Evolutionary conservation across 2,329 filamentous ascomycete species (phyloP), one percentile per base, ranked within the genome.

Genomic region (Metarhizium rileyi): DNA sequence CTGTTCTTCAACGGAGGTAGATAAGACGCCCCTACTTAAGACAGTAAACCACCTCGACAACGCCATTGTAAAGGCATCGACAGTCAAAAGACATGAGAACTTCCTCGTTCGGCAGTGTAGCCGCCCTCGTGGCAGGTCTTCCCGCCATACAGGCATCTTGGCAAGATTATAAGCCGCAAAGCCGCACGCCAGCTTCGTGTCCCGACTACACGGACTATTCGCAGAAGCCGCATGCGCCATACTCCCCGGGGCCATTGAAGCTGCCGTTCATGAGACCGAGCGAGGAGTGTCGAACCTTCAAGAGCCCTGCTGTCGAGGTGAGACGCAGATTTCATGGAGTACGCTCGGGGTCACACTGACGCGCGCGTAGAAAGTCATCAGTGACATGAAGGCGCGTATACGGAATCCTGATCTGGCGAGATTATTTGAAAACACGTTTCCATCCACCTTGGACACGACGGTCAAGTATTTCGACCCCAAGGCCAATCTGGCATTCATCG

Each of bases 381-480:
- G 48, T 10, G 56, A 61, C n/a, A 67, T 75, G 62, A 68, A 64
- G 56, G 53, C 55, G 5, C 59, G 64, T 5, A 69, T 75, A 47
- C 60, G 62, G 40, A 69, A 77, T 54, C 72, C 70, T 3, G 88
- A 93, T 60, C 75, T 94, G 25, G 86, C 84, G 36, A 80, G 86
- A 26, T 72, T 94, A 10, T 93, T 94, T 61, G 84, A 89, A 58
- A 93, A 93, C 63, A 85, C 86, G 2, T 90, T 86, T 54, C 86
- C 87, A 0, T 91, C 90, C 57, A 91, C 87, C 0, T 70, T 91
- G 20, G 87, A 93, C 59, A 90, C 87, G 1, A 90, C 87, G 2
- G 79, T 93, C 49, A 78, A 83, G 55, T 93, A 87, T 84, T 84
- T 88, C 59, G 80, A 74, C 23, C 66, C 78, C 6, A 76, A 83